These are phyloP conservation scores for Rutidosis leptorrhynchoides DNA, from an alignment of 129 eudicot genomes.

Conservation along the genomic window DNA sequence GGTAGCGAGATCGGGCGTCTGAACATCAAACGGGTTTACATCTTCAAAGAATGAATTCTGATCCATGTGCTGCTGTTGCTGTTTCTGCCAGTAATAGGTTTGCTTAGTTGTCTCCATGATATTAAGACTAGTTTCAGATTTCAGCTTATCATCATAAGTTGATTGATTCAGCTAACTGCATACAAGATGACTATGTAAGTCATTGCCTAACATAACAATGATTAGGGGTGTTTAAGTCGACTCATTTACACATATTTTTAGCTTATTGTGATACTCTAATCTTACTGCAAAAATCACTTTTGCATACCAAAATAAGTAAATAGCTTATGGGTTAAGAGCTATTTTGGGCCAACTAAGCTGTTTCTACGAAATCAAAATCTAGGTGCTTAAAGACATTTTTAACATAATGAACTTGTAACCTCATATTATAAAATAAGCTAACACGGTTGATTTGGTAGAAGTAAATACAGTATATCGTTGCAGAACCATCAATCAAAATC, in stretches of 20 bases:
- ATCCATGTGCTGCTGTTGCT: constrained; percentile 26
- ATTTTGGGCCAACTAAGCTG: background rate
- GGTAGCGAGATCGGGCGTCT: constrained; percentile 21
- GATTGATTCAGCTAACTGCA: constrained; percentile 15
- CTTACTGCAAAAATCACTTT: background rate
- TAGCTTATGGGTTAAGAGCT: too few relatives aligned
- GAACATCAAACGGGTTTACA: constrained; percentile 21
- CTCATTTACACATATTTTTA: background rate
- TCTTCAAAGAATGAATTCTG: constrained; percentile 24
- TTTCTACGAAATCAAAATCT: background rate
- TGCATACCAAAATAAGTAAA: too few relatives aligned
- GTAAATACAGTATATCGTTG: too few relatives aligned
- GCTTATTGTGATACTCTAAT: background rate
- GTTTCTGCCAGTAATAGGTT: constrained; percentile 31
- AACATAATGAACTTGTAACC: background rate
- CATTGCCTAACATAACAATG: background rate
- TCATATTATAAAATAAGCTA: background rate
- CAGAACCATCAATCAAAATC: too few relatives aligned
- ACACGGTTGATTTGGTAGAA: background rate
- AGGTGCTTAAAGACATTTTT: background rate
- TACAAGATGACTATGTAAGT: background rate
- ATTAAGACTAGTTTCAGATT: background rate
- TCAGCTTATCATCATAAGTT: constrained; percentile 2
- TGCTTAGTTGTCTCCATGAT: constrained; percentile 37
- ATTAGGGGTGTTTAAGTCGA: background rate